phyloP scores from a whole-genome alignment of 805 yeast genomes.

The Sugiyamaella chiloensis region DNA sequence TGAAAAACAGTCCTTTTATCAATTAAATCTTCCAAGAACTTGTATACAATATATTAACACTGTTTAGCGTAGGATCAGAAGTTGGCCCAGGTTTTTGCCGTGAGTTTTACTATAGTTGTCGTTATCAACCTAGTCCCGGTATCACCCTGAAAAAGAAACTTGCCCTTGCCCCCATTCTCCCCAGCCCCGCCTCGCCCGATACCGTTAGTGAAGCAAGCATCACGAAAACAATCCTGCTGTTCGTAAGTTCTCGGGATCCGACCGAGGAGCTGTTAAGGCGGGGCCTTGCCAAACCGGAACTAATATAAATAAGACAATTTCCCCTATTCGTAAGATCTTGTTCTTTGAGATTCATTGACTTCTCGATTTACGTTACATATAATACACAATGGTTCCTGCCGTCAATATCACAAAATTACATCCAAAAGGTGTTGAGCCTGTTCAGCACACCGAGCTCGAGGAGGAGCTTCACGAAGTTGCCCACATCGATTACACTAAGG shows the following conservation, averaged over 20 bases:
- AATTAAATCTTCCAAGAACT: no score
- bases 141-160: conserved; percentile 6
- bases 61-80: no score
- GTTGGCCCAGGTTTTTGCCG: no score
- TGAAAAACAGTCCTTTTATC: background rate
- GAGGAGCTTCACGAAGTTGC: conserved; percentile 39
- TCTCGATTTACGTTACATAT: no score
- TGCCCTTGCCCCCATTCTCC: background rate
- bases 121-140: background rate
- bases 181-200: background rate
- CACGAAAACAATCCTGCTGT: background rate
- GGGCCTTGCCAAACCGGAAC: background rate
- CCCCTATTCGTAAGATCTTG: background rate
- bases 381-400: conserved; percentile 34
- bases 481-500: conserved; percentile 41
- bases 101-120: no score
- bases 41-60: no score
- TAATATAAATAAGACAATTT: background rate
- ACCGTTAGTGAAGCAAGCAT: background rate
- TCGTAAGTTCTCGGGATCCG: conserved; percentile 6
- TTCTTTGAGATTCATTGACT: background rate
- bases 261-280: background rate
- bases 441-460: conserved; percentile 40
- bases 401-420: conserved; percentile 42
- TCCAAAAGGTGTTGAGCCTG: conserved; percentile 42